Base-by-base conservation (phyloP, 371 early-diverging fungal species). In the Choanephora cucurbitarum region DNA sequence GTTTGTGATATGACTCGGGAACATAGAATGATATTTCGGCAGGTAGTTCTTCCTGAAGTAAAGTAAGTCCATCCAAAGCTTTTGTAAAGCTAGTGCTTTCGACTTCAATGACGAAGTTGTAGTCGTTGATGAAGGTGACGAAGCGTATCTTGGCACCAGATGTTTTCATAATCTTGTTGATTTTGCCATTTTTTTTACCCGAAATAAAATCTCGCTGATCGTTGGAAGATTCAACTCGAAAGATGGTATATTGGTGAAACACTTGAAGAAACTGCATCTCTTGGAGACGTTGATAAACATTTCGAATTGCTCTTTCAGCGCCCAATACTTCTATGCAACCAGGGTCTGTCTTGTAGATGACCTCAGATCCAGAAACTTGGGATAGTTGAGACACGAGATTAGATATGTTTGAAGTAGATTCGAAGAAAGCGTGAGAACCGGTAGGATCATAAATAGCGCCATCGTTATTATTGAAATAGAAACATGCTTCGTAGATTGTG, bases 151-250 rank as follows among this genome's bases (percentile, higher is more conserved):
- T 75, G 39, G 78, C 85, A 3, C 86, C 85, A 6, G 89, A 84
- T 0, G 83, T 76, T 67, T 88, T 89, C 67, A 86, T 82, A 53
- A 95, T 93, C 57, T 91, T 89, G 76, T 90, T 93, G 65, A 94
- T 89, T 66, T 96, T 96, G 44, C 97, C 97, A 62, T 89, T 91
- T 80, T 95, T 95, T 77, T 96, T 96, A 54, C 97, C 97, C 46
- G 86, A 89, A 24, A 96, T 90, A 58, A 95, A 96, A 45, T 95
- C 95, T 14, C 87, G 85, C 58, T 93, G 91, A 57, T 92, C 92
- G n/a, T 82, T 79, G 33, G 89, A 82, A 37, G 92, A 69, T 50
- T 92, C 93, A 10, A 92, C 66, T 44, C 75, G 77, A 55, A 87
- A 82, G 9, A 57, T 17, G 5, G 62, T 62, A 15, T 32, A 44